Evolutionary conservation across 2,329 filamentous ascomycete genomes (phyloP).

Genomic region (Exophiala bonariae): DNA sequence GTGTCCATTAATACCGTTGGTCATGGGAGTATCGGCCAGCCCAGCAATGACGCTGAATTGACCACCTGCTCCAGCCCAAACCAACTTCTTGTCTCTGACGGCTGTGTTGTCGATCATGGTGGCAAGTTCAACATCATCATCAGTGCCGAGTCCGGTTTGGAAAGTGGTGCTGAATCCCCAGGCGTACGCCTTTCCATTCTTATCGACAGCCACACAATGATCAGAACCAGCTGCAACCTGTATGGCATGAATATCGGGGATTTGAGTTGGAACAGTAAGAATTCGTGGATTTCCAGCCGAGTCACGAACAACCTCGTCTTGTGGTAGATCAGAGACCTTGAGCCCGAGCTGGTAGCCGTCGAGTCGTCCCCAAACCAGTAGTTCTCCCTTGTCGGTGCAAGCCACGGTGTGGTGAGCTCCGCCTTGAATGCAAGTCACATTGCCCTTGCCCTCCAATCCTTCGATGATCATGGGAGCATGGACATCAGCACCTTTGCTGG

Average conservation of each 20-base stretch:
- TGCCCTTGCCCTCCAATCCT: conserved; percentile 56
- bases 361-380: conserved; percentile 61
- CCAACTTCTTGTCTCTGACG: conserved; percentile 70
- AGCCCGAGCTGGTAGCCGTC: conserved; percentile 63
- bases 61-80: conserved; percentile 81
- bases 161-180: conserved; percentile 83
- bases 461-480: conserved; percentile 69
- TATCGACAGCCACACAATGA: conserved; percentile 70
- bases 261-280: conserved; percentile 62
- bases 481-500: conserved; percentile 69
- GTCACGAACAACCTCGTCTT: conserved; percentile 61
- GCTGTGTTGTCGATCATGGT: conserved; percentile 84
- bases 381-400: conserved; percentile 53
- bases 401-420: conserved; percentile 73
- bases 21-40: conserved; percentile 13
- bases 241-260: conserved; percentile 60
- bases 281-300: conserved; percentile 68
- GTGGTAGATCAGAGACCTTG: conserved; percentile 55
- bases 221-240: conserved; percentile 67
- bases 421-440: conserved; percentile 69
- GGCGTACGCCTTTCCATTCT: conserved; percentile 68
- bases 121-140: conserved; percentile 76
- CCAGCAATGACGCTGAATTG: conserved; percentile 60
- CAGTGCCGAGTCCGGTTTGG: conserved; percentile 74
- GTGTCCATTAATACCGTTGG: conserved; percentile 28